Percentiles rank a stretch among this genome's conserved stretches.
phyloP scores from a whole-genome alignment of 495 filamentous ascomycete genomes.

The Hyaloscypha variabilis region DNA sequence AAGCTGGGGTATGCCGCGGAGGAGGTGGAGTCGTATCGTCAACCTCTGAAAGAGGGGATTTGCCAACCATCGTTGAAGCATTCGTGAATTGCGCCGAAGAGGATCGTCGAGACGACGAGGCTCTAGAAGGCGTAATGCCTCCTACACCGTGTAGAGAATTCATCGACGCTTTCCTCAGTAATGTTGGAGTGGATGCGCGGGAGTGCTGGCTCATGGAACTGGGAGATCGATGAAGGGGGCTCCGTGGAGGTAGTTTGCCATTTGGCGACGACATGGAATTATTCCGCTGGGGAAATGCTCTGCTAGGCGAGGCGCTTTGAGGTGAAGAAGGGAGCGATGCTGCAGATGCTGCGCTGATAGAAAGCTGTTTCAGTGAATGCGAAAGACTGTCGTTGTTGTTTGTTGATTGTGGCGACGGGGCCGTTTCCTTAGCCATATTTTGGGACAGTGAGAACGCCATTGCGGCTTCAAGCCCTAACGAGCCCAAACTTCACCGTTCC shows the following conservation, averaged over 20 bases:
- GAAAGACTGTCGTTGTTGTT: constrained; percentile 34
- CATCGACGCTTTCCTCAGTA: constrained; percentile 56
- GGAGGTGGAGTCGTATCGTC: constrained; percentile 20
- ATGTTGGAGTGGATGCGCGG: constrained; percentile 50
- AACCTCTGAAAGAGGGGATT: constrained; percentile 26
- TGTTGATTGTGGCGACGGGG: constrained; percentile 22
- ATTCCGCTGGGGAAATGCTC: constrained; percentile 26
- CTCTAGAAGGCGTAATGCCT: constrained; percentile 28
- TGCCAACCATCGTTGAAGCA: constrained; percentile 46
- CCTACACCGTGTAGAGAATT: constrained; percentile 48
- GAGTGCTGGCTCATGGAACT: constrained; percentile 47
- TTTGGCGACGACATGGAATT: constrained; percentile 28
- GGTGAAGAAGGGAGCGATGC: constrained; percentile 51
- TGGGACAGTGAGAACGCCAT: constrained; percentile 16
- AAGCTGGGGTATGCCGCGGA: constrained; percentile 59
- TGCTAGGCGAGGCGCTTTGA: constrained; percentile 36
- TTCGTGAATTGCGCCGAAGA: constrained; percentile 52
- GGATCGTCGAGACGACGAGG: constrained; percentile 29
- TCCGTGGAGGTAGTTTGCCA: constrained; percentile 35
- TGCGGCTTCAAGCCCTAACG: constrained; percentile 16
- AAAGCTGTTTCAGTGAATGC: constrained; percentile 49
- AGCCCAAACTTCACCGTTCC: constrained; percentile 3
- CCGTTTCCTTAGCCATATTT: constrained; percentile 10
- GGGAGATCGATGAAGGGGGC: constrained; percentile 47
- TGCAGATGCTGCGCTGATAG: constrained; percentile 45